Conservation (phyloP, 768 basidiomycete genomes). For the Mycena indigotica region DNA sequence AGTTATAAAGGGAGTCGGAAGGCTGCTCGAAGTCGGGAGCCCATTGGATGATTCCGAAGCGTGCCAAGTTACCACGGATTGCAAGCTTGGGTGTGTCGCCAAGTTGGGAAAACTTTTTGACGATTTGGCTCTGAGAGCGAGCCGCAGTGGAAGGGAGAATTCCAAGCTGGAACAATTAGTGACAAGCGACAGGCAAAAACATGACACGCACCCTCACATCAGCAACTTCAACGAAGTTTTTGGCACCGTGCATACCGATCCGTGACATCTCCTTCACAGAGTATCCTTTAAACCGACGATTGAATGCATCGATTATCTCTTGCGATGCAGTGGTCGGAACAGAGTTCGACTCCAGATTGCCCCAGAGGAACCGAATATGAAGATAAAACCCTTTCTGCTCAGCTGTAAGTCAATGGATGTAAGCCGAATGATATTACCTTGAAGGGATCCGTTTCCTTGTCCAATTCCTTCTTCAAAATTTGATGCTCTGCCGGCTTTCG, state of each 20-base stretch:
- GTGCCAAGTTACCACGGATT: constrained; percentile 3
- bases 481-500: constrained; percentile 9
- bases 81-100: constrained; percentile 8
- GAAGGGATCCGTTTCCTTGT: neutral
- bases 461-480: constrained; percentile 4
- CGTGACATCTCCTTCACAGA: constrained; percentile 4
- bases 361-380: constrained; percentile 8
- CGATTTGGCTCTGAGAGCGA: too few species aligned
- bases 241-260: too few species aligned
- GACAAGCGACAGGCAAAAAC: neutral
- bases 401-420: neutral
- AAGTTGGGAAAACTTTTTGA: constrained; percentile 1
- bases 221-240: neutral
- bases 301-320: neutral
- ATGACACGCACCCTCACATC: constrained; percentile 9
- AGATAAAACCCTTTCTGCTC: neutral
- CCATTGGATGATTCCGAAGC: constrained; percentile 9
- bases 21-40: constrained; percentile 9
- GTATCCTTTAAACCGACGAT: constrained; percentile 6
- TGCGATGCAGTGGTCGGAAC: neutral
- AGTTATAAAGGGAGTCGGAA: constrained; percentile 12
- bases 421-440: constrained; percentile 6
- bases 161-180: neutral
- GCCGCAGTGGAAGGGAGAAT: too few species aligned
- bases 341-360: neutral